These are phyloP conservation scores for Trichophyton mentagrophytes DNA, from an alignment of 2,329 filamentous ascomycete genomes.

Conservation along the genomic window DNA sequence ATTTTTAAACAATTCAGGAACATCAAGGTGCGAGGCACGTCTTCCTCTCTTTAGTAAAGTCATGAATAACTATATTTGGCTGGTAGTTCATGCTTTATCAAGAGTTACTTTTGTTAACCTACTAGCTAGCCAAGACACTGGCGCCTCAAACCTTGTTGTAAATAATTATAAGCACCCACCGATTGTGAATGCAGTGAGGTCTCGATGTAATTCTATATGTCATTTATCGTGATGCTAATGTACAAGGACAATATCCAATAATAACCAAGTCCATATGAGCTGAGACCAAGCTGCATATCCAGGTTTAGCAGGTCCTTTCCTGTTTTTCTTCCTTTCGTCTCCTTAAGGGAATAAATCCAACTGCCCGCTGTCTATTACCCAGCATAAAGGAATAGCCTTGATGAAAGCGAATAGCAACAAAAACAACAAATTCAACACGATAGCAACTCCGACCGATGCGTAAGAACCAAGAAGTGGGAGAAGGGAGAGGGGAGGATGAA, in stretches of 20 bases:
- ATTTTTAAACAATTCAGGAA: no score
- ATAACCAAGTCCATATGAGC: not conserved
- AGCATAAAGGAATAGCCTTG: not conserved
- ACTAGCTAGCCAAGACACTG: no score
- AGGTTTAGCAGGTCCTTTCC: not conserved
- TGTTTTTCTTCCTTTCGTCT: not conserved
- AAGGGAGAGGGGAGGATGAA: not conserved
- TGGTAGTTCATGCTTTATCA: no score
- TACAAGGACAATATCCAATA: not conserved
- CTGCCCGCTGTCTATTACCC: not conserved
- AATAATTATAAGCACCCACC: no score
- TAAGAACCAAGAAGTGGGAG: not conserved
- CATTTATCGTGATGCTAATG: conserved; percentile 1
- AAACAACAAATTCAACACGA: not conserved
- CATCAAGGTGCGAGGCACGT: no score
- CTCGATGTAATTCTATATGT: not conserved
- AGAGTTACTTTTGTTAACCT: no score
- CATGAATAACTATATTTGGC: no score
- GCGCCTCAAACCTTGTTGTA: no score
- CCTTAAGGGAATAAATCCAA: not conserved
- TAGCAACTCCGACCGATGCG: conserved; percentile 9
- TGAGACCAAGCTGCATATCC: not conserved
- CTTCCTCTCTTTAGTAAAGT: no score
- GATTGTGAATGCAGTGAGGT: not conserved
- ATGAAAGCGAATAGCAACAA: not conserved